phyloP scores from a whole-genome alignment of 495 filamentous ascomycete species.

The Penicillium taxi region DNA sequence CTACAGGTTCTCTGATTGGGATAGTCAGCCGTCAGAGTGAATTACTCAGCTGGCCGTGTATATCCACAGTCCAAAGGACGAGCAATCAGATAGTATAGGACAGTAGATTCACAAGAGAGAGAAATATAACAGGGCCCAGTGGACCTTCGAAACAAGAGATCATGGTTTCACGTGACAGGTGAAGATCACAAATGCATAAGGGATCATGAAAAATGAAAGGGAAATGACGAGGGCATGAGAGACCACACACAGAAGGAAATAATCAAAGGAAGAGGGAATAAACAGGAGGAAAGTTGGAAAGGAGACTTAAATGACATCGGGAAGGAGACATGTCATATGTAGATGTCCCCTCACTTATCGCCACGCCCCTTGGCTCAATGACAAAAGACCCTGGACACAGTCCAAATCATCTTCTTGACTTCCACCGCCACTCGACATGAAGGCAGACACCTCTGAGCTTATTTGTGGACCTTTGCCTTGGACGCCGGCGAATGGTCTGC shows the following conservation, averaged over 20 bases:
- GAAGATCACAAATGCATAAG: slow-evolving; percentile 26
- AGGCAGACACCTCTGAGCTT: slow-evolving; percentile 55
- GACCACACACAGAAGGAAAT: slow-evolving; percentile 18
- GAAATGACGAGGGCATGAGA: no score
- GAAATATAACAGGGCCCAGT: slow-evolving; percentile 6
- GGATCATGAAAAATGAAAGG: slow-evolving; percentile 21
- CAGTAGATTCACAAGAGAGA: slow-evolving; percentile 3
- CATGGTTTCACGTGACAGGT: slow-evolving; percentile 24
- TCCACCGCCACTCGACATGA: slow-evolving; percentile 57
- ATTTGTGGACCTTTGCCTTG: slow-evolving; percentile 29
- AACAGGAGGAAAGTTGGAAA: slow-evolving; percentile 1
- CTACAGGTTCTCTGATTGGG: no score
- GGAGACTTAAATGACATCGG: slow-evolving; percentile 3
- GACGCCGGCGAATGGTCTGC: slow-evolving; percentile 19
- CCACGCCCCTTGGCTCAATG: slow-evolving; percentile 62
- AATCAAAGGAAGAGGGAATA: slow-evolving; percentile 19
- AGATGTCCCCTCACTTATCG: slow-evolving; percentile 20
- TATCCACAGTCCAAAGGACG: slow-evolving; percentile 1
- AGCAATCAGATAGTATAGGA: no score
- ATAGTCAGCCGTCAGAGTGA: neutral
- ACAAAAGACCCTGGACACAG: slow-evolving; percentile 69
- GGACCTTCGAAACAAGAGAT: slow-evolving; percentile 18
- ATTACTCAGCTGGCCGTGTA: no score
- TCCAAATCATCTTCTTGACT: slow-evolving; percentile 64
- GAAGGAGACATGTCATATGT: slow-evolving; percentile 1